Conservation (phyloP, 2,329 filamentous ascomycete species). For the Ascochyta viciae-villosae region DNA sequence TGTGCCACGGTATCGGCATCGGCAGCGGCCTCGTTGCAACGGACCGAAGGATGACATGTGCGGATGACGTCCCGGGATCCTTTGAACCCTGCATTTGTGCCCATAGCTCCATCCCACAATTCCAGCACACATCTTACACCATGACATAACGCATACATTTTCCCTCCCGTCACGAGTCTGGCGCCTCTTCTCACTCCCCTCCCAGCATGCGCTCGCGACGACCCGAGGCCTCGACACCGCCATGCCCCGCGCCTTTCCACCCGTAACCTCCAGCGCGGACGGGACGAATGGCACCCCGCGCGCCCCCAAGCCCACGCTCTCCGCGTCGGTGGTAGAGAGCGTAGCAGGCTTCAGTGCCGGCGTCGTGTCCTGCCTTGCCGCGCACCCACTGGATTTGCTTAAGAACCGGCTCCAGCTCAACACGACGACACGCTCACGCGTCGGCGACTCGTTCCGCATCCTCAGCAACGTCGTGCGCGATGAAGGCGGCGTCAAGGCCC, state of each 20-base stretch:
- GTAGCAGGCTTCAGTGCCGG: conserved; percentile 90
- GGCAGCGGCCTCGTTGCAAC: no score
- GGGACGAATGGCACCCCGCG: conserved; percentile 48
- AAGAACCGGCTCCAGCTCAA: conserved; percentile 89
- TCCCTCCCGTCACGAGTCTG: conserved; percentile 1
- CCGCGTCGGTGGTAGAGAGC: conserved; percentile 82
- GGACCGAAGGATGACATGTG: conserved; percentile 6
- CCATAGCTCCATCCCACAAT: conserved; percentile 13
- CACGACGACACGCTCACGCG: conserved; percentile 50
- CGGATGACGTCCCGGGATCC: conserved; percentile 7
- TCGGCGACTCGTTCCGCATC: conserved; percentile 62
- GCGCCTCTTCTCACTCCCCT: background rate
- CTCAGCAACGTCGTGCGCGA: conserved; percentile 59
- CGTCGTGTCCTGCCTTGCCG: conserved; percentile 80
- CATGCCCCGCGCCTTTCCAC: conserved; percentile 60
- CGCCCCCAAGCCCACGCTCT: conserved; percentile 46
- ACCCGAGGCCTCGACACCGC: conserved; percentile 22
- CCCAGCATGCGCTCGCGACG: conserved; percentile 32
- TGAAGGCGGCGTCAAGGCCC: conserved; percentile 68
- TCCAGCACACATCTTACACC: background rate
- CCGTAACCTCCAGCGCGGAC: conserved; percentile 49
- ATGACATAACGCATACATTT: conserved; percentile 13
- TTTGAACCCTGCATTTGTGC: conserved; percentile 14
- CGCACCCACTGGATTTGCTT: conserved; percentile 93
- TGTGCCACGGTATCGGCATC: no score